Evolutionary conservation across 2,329 filamentous ascomycete species (phyloP), one percentile per base, ranked within the genome.

Genomic region (Ceratocystis lukuohia): DNA sequence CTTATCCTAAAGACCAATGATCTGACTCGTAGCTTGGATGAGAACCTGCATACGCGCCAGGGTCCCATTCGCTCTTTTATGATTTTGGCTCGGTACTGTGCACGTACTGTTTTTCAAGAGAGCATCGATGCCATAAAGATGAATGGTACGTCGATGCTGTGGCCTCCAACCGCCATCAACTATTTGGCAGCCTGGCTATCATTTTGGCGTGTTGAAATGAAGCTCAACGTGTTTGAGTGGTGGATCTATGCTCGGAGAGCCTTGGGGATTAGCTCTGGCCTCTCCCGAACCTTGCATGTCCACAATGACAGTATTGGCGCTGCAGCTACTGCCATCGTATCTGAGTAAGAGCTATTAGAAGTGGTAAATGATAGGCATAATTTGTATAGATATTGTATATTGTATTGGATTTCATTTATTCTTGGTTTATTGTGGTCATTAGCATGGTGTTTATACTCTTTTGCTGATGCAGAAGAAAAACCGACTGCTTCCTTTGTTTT

Each of bases 1-100:
- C 80, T 99, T 33, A 97, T 99, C 70, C 81, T 99, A 69, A 99
- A 99, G 78, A 99, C 94, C 1, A 99, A 99, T 74, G 94, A 99
- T 76, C 79, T 99, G 48, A 99, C 94, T 17, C 86, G 94, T 70
- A 94, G 88, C 71, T 82, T 99, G 20, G 94, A 99, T 74, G 94
- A 99, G 78, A 92, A 88, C 73, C 79, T 95, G 46, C 88, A 92
- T 66, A 94, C 89, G 0, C 80, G 83, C 5, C 82, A 84, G 69
- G 86, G 86, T 0, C 84, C 85, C 2, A 81, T 87, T 69, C 80
- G 84, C 61, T 82, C 78, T 15, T 88, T 88, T 71, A 77, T 88
- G 72, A 88, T 89, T 69, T 78, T 89, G 33, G 86, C 86, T 2
- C 76, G 84, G 44, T 88, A 88, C 75, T 88, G 86, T 74, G 81